These are phyloP conservation scores for Adansonia digitata DNA, from an alignment of 345 rosid genomes.

Conservation along the genomic window DNA sequence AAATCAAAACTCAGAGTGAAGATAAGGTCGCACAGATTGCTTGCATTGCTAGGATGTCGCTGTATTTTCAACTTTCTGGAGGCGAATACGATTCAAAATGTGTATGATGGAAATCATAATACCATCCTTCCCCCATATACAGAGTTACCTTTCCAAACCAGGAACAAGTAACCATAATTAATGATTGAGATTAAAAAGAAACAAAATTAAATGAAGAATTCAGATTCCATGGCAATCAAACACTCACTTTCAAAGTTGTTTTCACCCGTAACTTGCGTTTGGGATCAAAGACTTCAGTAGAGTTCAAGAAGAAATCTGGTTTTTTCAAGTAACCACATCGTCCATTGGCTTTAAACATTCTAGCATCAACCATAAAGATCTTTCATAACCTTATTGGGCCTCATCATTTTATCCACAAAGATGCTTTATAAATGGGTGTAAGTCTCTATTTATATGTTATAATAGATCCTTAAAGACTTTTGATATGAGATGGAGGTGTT, in stretches of 20 bases:
- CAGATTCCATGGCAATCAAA: background rate
- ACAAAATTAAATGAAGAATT: background rate
- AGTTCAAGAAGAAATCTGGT: conserved; percentile 54
- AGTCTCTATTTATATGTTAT: no score
- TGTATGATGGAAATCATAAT: conserved; percentile 52
- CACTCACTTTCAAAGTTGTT: conserved; percentile 62
- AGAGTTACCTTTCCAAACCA: conserved; percentile 50
- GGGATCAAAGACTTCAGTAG: conserved; percentile 60
- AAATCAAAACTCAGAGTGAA: background rate
- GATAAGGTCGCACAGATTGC: no score
- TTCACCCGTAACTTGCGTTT: conserved; percentile 36
- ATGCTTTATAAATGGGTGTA: no score
- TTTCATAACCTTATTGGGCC: conserved; percentile 66
- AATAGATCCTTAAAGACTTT: no score
- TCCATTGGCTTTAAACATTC: conserved; percentile 88
- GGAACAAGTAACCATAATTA: background rate
- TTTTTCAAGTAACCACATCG: conserved; percentile 89
- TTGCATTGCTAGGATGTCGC: no score
- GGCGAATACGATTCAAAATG: conserved; percentile 45
- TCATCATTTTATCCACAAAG: no score
- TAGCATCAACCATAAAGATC: conserved; percentile 94
- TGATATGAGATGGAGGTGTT: no score
- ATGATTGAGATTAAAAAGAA: background rate
- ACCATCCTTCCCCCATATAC: conserved; percentile 94
- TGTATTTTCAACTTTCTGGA: conserved; percentile 45